Base-by-base conservation (phyloP, 2,329 filamentous ascomycete species). In the Fusarium sp. region DNA sequence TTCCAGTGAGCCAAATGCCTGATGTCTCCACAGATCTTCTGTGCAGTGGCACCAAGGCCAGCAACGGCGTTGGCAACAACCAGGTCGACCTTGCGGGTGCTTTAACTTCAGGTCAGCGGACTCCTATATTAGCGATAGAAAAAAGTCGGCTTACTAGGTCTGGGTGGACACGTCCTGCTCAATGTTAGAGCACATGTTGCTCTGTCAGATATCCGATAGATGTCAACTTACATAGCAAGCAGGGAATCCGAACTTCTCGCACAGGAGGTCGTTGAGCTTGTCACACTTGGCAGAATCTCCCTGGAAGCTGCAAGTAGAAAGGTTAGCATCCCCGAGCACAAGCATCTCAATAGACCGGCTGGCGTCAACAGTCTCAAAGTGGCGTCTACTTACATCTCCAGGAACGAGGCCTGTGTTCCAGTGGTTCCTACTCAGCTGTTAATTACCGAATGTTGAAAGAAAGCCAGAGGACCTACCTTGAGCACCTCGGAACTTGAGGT, bases 11-110 rank as follows among this genome's bases (percentile, higher is more conserved):
- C 92, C 57, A 96, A 86, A 79, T 94, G 92, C 58, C 93, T 88
- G 74, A 97, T 93, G 78, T 96, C 93, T 56, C 88, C 88, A 58
- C 90, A 89, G 70, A 97, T 95, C 69, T 92, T 90, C 80, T 80
- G 78, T 0, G 91, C 93, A 0, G 94, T 94, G n/a, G 94, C 89
- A 27, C 94, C 95, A 61, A 98, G 91, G 1, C 91, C 94, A 35
- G 89, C 88, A 36, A 98, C 86, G n/a, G 93, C 94, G 80, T 97
- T 95, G 77, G 92, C 89, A n/a, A 98, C 87, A 66, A 92, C 88
- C 45, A 94, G 87, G 80, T 98, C 95, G 64, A 98, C 92, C 84
- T 97, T 97, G 72, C 94, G 90, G 6, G 93, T 91, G 84, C 42
- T 47, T 47, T 47, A 47, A 47, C 42, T 47, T 47, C 0, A 6